These are phyloP conservation scores for Trichoderma koningii DNA, from an alignment of 2,329 filamentous ascomycete species.

Conservation along the genomic window DNA sequence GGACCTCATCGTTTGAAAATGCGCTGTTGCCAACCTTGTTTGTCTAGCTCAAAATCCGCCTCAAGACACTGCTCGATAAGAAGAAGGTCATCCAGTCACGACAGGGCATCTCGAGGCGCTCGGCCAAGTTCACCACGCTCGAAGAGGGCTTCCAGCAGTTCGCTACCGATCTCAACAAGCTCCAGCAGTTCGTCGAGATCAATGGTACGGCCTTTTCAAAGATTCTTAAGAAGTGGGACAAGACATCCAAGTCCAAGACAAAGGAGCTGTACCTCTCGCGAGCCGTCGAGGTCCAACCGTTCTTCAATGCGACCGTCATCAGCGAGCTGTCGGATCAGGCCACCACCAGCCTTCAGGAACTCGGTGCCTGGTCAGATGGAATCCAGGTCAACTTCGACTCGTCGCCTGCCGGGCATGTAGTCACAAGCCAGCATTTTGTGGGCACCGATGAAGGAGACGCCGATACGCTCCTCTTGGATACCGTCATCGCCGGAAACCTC, in stretches of 20 bases:
- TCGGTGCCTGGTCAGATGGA: conserved; percentile 95
- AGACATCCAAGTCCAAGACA: conserved; percentile 97
- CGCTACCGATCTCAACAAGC: conserved; percentile 92
- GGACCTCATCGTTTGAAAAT: not conserved
- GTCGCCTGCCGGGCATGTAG: conserved; percentile 59
- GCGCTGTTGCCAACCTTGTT: not conserved
- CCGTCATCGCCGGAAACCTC: conserved; percentile 78
- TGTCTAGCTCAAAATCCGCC: conserved; percentile 82
- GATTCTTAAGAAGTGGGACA: conserved; percentile 99
- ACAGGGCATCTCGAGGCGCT: conserved; percentile 77
- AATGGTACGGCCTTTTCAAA: conserved; percentile 98
- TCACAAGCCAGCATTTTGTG: conserved; percentile 65
- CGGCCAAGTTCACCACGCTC: conserved; percentile 89
- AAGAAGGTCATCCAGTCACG: conserved; percentile 87
- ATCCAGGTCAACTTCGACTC: conserved; percentile 83
- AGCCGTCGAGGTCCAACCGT: conserved; percentile 95
- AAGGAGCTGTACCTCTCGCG: conserved; percentile 96
- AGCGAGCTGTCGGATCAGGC: conserved; percentile 96
- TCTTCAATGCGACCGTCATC: conserved; percentile 96
- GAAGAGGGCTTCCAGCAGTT: conserved; percentile 98
- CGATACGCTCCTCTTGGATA: conserved; percentile 84
- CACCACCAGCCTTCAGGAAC: conserved; percentile 90
- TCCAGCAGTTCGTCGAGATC: conserved; percentile 97
- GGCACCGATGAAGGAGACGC: conserved; percentile 86
- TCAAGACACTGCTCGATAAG: conserved; percentile 92